Base-by-base conservation (phyloP, 371 early-diverging fungal genomes). In the Mucor racemosus region DNA sequence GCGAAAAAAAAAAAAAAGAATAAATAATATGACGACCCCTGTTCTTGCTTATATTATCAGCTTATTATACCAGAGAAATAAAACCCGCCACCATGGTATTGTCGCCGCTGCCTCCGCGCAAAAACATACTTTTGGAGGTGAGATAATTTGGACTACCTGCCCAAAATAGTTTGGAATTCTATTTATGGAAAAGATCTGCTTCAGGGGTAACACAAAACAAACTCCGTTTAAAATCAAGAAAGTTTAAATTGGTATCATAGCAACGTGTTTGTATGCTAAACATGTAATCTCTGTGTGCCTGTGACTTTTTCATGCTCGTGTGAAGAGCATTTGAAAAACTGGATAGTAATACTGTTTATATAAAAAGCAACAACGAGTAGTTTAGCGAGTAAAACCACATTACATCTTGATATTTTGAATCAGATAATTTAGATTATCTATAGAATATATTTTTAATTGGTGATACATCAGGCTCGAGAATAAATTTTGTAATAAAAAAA, bases 111-210 rank as follows among this genome's bases (percentile, higher is more conserved):
- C 48, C 48, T 26, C 15, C 15, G 58, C 36, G 9, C 36, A 57
- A 58, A 48, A 41, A 34, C 48, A 48, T 21, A 19, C 48, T 48
- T 48, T 48, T 21, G 7, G 7, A n/a, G n/a, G 11, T 1, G 7
- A 48, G 10, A 48, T 21, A 48, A 48, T 48, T 48, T 19, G 44
- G n/a, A 7, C 21, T 9, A 48, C 48, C 9, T 48, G 19, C 48
- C 48, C 21, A 21, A 48, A 48, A 48, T 21, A 48, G 48, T 21
- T 19, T 8, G 21, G 17, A n/a, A 2, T 17, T 48, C 65, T 65
- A 48, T 57, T 65, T 65, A 58, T 58, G 58, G 58, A 48, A 65
- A 65, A 58, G 65, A 65, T 65, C 65, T 48, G 57, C 58, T 50
- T 39, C 58, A 26, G 58, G 36, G 38, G 34, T 61, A 53, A 31